Percentiles rank a stretch among this genome's conserved stretches.
Evolutionary conservation across 75 land plant species (phyloP).

Genomic region (Pinus albicaulis): DNA sequence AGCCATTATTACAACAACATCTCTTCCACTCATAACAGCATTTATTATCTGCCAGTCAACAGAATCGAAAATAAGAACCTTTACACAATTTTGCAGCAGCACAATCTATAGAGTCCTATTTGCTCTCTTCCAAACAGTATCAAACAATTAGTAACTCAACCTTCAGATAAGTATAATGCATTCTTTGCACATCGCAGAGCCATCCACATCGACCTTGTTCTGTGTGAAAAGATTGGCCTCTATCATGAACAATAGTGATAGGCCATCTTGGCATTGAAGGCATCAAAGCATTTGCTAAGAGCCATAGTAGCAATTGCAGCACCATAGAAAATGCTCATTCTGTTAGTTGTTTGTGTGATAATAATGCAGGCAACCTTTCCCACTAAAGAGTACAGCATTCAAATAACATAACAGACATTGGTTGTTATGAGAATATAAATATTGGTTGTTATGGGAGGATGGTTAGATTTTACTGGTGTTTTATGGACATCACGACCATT

Average conservation of each 20-base stretch:
- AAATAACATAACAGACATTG: too few relatives aligned
- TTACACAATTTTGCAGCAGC: background rate
- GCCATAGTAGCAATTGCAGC: background rate
- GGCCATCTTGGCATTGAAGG: background rate
- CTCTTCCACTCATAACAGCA: constrained; percentile 92
- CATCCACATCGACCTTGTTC: background rate
- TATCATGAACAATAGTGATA: too few relatives aligned
- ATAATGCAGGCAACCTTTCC: too few relatives aligned
- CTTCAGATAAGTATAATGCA: background rate
- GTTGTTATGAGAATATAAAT: too few relatives aligned
- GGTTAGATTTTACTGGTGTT: too few relatives aligned
- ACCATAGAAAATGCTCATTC: background rate
- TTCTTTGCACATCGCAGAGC: too few relatives aligned
- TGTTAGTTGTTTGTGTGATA: too few relatives aligned
- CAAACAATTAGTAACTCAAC: background rate
- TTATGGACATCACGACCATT: too few relatives aligned
- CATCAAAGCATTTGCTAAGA: background rate
- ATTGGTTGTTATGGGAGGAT: too few relatives aligned
- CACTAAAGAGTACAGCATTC: too few relatives aligned
- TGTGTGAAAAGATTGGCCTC: background rate
- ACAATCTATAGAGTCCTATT: background rate
- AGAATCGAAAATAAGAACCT: background rate
- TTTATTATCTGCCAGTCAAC: constrained; percentile 72
- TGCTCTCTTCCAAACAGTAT: background rate
- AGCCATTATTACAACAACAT: constrained; percentile 99